Conservation (phyloP, 805 yeast genomes). For the Metschnikowia gelsemii region DNA sequence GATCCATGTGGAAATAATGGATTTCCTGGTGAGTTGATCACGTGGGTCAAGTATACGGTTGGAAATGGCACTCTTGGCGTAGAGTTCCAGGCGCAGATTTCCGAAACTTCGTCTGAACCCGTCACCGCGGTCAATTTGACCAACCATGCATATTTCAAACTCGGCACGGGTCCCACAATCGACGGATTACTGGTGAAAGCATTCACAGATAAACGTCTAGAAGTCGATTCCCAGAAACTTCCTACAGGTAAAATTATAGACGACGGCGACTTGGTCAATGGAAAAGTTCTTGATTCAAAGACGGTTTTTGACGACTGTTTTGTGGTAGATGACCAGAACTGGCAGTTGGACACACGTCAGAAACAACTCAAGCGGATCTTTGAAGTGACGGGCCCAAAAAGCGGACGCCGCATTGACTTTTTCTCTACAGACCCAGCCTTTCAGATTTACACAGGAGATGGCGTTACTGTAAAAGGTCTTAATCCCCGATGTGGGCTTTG, state of each 20-base stretch:
- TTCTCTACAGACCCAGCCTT: slow-evolving; percentile 63
- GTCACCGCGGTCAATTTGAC: slow-evolving; percentile 57
- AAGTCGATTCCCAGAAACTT: slow-evolving; percentile 37
- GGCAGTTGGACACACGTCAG: slow-evolving; percentile 48
- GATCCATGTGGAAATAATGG: slow-evolving; percentile 54
- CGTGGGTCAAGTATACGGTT: slow-evolving; percentile 47
- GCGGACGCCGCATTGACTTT: slow-evolving; percentile 43
- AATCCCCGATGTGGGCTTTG: slow-evolving; percentile 53
- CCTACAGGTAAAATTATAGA: slow-evolving; percentile 46
- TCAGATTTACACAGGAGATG: slow-evolving; percentile 65
- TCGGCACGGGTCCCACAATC: slow-evolving; percentile 31
- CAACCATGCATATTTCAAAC: slow-evolving; percentile 63
- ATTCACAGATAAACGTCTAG: slow-evolving; percentile 40
- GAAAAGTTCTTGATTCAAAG: slow-evolving; percentile 2
- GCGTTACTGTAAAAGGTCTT: slow-evolving; percentile 37
- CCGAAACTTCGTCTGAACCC: slow-evolving; percentile 29
- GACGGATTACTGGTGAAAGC: slow-evolving; percentile 36
- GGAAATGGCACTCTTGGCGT: slow-evolving; percentile 39
- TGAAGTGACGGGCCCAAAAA: slow-evolving; percentile 45
- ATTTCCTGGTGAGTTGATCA: slow-evolving; percentile 58
- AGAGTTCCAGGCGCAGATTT: slow-evolving; percentile 45
- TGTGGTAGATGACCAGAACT: slow-evolving; percentile 39
- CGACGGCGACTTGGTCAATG: slow-evolving; percentile 24
- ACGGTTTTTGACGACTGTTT: slow-evolving; percentile 46
- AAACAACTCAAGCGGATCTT: slow-evolving; percentile 35